Conservation (phyloP, 306 rosid species). For the Dalbergia cultrata region DNA sequence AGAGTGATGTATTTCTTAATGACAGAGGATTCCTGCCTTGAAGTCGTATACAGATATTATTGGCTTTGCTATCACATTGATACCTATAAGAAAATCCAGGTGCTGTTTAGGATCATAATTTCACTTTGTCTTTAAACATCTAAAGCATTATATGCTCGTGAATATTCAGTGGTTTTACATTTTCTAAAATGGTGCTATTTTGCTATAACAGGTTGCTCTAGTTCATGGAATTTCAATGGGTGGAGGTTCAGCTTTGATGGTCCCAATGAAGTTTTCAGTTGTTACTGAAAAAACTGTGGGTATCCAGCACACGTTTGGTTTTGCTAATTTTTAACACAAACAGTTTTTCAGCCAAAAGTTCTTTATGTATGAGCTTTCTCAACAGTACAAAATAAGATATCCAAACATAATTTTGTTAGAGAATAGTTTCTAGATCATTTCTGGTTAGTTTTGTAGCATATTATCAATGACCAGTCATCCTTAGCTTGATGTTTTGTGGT, state of each 20-base stretch:
- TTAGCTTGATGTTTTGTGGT: constrained; percentile 4
- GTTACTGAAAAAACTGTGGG: constrained; percentile 93
- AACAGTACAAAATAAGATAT: neutral
- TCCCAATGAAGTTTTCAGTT: constrained; percentile 86
- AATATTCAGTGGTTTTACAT: constrained; percentile 3
- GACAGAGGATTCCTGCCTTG: constrained; percentile 89
- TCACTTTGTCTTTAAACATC: neutral
- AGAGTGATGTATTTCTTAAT: constrained; percentile 40
- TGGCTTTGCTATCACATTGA: constrained; percentile 95
- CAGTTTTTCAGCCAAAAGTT: neutral
- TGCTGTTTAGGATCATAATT: constrained; percentile 42
- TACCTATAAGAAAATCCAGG: constrained; percentile 91
- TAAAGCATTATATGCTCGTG: neutral
- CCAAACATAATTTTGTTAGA: constrained; percentile 24
- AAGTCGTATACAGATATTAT: constrained; percentile 88
- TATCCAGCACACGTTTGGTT: constrained; percentile 11
- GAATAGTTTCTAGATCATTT: constrained; percentile 16
- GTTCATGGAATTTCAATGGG: constrained; percentile 97
- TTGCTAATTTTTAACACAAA: neutral
- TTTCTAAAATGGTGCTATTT: constrained; percentile 32
- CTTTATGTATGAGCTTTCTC: neutral
- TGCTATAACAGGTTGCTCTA: constrained; percentile 76
- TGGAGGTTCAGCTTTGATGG: constrained; percentile 95
- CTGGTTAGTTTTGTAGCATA: neutral
- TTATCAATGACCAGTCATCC: constrained; percentile 20